Evolutionary conservation across 2,329 filamentous ascomycete genomes (phyloP).

Genomic region (Raffaelea albimanens): DNA sequence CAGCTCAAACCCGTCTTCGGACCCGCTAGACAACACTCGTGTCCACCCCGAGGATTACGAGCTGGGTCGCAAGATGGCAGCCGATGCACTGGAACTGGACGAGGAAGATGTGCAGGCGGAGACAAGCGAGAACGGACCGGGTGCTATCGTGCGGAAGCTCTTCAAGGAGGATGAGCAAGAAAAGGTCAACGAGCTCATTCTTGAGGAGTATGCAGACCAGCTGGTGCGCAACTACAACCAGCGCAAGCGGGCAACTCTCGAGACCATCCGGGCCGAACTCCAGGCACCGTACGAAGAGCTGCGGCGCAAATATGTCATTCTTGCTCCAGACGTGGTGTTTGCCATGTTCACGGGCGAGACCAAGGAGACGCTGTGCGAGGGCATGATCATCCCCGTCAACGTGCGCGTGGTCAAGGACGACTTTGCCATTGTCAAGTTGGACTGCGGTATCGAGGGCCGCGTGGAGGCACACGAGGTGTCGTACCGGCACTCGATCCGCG

Average conservation of each 20-base stretch:
- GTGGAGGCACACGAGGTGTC: constrained; percentile 77
- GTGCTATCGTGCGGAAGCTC: constrained; percentile 88
- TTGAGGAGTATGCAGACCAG: constrained; percentile 96
- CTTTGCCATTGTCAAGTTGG: constrained; percentile 86
- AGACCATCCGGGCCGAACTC: constrained; percentile 90
- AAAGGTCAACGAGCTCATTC: constrained; percentile 87
- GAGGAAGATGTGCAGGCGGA: constrained; percentile 97
- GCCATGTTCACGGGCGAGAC: constrained; percentile 97
- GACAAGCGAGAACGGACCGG: constrained; percentile 78
- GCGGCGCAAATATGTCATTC: constrained; percentile 63
- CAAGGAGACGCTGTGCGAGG: constrained; percentile 67
- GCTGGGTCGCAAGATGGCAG: constrained; percentile 94
- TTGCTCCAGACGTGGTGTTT: constrained; percentile 74
- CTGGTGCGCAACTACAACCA: constrained; percentile 88
- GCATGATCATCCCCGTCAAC: constrained; percentile 87
- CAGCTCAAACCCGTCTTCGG: constrained; percentile 67
- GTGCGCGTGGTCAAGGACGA: constrained; percentile 84
- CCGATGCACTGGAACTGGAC: constrained; percentile 89
- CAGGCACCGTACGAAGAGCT: constrained; percentile 92
- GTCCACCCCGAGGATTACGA: constrained; percentile 98
- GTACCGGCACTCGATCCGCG: constrained; percentile 59
- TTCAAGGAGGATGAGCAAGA: constrained; percentile 90
- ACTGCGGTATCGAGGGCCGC: constrained; percentile 87
- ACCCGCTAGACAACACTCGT: constrained; percentile 92
- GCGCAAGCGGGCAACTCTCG: constrained; percentile 87